Evolutionary conservation across 768 basidiomycete genomes (phyloP).

Genomic region (Dioszegia hungarica): DNA sequence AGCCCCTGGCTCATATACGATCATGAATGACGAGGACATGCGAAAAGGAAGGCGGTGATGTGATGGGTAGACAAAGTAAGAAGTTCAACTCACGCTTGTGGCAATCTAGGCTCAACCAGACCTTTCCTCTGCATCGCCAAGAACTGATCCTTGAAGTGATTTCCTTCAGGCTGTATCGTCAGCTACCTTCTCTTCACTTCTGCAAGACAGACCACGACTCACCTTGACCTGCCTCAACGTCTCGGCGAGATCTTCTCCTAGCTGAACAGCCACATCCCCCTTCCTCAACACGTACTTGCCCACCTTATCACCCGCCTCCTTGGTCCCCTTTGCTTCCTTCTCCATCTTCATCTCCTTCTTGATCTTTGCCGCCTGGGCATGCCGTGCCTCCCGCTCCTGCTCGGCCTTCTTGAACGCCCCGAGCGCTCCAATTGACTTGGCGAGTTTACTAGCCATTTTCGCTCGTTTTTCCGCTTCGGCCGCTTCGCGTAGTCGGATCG

Average conservation of each 20-base stretch:
- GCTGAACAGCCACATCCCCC: conserved; percentile 71
- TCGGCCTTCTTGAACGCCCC: conserved; percentile 55
- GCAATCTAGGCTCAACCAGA: conserved; percentile 78
- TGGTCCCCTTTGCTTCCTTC: conserved; percentile 56
- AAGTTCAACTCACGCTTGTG: conserved; percentile 60
- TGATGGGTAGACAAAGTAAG: background rate
- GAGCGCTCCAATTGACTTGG: conserved; percentile 60
- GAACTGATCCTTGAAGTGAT: conserved; percentile 84
- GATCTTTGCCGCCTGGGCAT: conserved; percentile 48
- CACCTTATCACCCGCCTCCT: conserved; percentile 64
- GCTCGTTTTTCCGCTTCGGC: conserved; percentile 60
- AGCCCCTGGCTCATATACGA: no score
- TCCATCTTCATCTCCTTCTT: conserved; percentile 54
- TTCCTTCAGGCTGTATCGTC: conserved; percentile 75
- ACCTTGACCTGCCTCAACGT: conserved; percentile 79
- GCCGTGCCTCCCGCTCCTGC: conserved; percentile 47
- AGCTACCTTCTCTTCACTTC: background rate
- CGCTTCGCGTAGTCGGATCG: conserved; percentile 61
- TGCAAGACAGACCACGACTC: conserved; percentile 34
- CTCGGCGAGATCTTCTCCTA: conserved; percentile 84
- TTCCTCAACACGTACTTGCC: conserved; percentile 75
- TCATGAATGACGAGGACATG: background rate
- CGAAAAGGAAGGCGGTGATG: background rate
- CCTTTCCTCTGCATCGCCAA: conserved; percentile 80
- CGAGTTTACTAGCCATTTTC: conserved; percentile 58